Percentiles rank a stretch among this genome's conserved stretches.
These are phyloP conservation scores for Pichia sp. DNA, from an alignment of 1,139 yeast genomes.

Conservation along the genomic window DNA sequence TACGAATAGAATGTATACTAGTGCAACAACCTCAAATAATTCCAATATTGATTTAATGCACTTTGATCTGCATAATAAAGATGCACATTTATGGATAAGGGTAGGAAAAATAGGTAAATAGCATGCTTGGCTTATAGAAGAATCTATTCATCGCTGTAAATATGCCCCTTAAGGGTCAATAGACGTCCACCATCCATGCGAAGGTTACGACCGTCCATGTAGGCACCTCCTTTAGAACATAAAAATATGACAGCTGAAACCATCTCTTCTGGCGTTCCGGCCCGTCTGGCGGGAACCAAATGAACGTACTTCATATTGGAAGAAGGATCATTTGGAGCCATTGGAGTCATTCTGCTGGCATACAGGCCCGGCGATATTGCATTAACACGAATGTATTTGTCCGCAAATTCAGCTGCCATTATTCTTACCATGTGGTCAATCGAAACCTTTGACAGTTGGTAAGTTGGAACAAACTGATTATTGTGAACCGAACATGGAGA, in stretches of 20 bases:
- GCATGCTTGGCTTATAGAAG: too few relatives aligned
- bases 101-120: too few relatives aligned
- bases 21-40: too few relatives aligned
- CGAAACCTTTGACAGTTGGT: conserved; percentile 18
- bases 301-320: conserved; percentile 17
- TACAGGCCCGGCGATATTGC: conserved; percentile 21
- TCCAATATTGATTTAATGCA: too few relatives aligned
- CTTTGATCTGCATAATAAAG: too few relatives aligned
- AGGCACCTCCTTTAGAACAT: conserved; percentile 21
- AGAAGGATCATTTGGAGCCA: conserved; percentile 16
- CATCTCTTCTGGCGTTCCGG: conserved; percentile 18
- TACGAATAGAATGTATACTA: too few relatives aligned
- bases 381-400: conserved; percentile 19
- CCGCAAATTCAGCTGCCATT: conserved; percentile 23
- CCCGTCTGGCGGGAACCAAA: conserved; percentile 19
- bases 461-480: conserved; percentile 21
- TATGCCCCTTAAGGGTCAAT: conserved; percentile 18
- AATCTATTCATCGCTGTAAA: conserved; percentile 18
- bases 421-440: conserved; percentile 22
- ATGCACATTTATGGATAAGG: too few relatives aligned
- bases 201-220: conserved; percentile 19
- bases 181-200: conserved; percentile 21
- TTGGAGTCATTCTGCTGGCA: conserved; percentile 20
- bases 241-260: conserved; percentile 16
- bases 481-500: conserved; percentile 20